Base-by-base conservation (phyloP, 2,329 filamentous ascomycete genomes). In the Huntiella decipiens region DNA sequence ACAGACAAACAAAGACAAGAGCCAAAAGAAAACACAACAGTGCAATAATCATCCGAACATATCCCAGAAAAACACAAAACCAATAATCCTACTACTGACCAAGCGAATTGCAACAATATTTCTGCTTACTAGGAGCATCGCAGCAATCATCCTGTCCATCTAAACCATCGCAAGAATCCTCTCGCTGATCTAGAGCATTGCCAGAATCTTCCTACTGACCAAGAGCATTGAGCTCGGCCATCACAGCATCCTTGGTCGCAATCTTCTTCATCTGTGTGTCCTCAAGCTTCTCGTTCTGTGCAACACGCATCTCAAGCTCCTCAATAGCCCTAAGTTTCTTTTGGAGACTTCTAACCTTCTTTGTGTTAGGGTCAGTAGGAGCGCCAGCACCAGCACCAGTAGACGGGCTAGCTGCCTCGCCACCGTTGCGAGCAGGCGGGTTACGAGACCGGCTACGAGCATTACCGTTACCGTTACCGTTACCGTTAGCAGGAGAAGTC, bases 221-320 rank as follows among this genome's bases (percentile, higher is more conserved):
- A 45, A 87, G 59, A 5, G 61, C 65, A 40, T 81, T 73, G 50
- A 98, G 66, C 65, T 98, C 91, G 63, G 81, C 84, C 51, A 87
- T 70, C 49, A 98, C 88, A 12, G 73, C 64, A 42, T 77, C 68
- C 66, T 96, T 93, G 16, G 86, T 96, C 47, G 76, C 74, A 55
- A 98, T 98, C 73, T 98, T 98, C 71, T 94, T 92, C 63, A 98
- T 77, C 66, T 98, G 91, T 31, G 91, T 98, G 58, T 95, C 88
- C 66, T 98, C 91, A 50, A 98, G 67, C 70, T 95, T 96, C 70
- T 98, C 91, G 4, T 88, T 88, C 32, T 81, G 79, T 2, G 88
- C 91, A 53, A 87, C 77, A 47, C 91, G 77, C 87, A 96, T 95
- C 69, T 96, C 94, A 51, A 98, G 67, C 60, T 98, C 91, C 59